Base-by-base conservation (phyloP, 257 asterid species). In the Thymus quinquecostatus region DNA sequence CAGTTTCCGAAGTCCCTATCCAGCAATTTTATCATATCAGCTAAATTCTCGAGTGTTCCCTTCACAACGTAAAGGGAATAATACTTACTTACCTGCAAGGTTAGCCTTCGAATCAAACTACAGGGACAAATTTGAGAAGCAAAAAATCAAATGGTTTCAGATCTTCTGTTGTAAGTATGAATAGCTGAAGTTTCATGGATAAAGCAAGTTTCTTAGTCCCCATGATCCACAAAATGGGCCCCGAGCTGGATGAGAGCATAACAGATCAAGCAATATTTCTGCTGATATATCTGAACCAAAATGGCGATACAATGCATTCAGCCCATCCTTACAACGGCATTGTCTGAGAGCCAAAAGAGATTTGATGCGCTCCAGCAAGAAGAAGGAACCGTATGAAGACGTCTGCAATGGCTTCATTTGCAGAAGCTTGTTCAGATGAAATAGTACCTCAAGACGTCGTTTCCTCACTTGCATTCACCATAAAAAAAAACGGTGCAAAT, bases 1-100 rank as follows among this genome's bases (percentile, higher is more conserved):
- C 96, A 47, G 92, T 77, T 78, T 97, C 88, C 80, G 54, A 92
- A 88, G 81, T 89, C 97, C 79, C 76, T 91, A 64, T 92, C 98
- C 48, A 91, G 95, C 84, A 86, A 71, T 78, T 86, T 83, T 76
- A 88, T 88, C 92, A 95, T 86, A 49, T 87, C 92, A 27, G 88
- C 95, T 83, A 95, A 84, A 71, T 78, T 88, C 71, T 72, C 70
- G 51, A 95, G 91, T 34, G 88, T 84, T 73, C 80, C 93, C 72
- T 75, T 78, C 77, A 86, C 69, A 74, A 89, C 81, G 79, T 82
- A 72, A 62, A 86, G n/a, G n/a, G n/a, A 80, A 12, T 98, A 88
- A 84, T 74, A n/a, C 54, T 83, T 74, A n/a, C 54, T 68, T 79
- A 66, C 97, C 99, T 94, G 85, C 84, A 77, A 75, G 29, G 54